phyloP scores from a whole-genome alignment of 768 basidiomycete genomes.

The Pleurotus sapidus region DNA sequence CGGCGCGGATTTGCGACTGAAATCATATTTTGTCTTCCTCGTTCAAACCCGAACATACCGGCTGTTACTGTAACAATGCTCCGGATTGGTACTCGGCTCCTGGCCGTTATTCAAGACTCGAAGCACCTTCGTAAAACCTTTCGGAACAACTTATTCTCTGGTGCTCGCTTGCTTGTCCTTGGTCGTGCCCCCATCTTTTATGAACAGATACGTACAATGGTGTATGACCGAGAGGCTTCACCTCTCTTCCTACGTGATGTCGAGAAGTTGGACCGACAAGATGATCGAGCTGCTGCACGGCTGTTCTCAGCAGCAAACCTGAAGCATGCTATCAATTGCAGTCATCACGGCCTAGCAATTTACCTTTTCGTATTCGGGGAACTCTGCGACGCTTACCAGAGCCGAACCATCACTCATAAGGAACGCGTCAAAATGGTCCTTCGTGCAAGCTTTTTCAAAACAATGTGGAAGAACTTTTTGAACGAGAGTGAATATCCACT shows the following conservation, averaged over 20 bases:
- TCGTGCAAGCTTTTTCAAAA: slow-evolving; percentile 26
- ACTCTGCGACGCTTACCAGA: slow-evolving; percentile 36
- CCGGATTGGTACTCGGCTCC: slow-evolving; percentile 9
- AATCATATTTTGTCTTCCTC: slow-evolving; percentile 1
- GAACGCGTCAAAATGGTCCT: slow-evolving; percentile 27
- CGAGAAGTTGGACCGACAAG: slow-evolving; percentile 38
- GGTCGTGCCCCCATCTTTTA: slow-evolving; percentile 20
- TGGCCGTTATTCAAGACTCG: slow-evolving; percentile 25
- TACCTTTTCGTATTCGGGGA: slow-evolving; percentile 41
- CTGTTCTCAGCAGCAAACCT: slow-evolving; percentile 33
- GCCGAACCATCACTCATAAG: slow-evolving; percentile 19
- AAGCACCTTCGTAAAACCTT: slow-evolving; percentile 28
- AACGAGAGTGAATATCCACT: slow-evolving; percentile 14
- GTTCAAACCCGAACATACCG: neutral
- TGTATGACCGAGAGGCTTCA: slow-evolving; percentile 4
- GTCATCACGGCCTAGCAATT: slow-evolving; percentile 21
- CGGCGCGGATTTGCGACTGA: neutral
- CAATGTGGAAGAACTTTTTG: slow-evolving; percentile 25
- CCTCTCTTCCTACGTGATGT: slow-evolving; percentile 28
- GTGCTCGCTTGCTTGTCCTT: slow-evolving; percentile 23
- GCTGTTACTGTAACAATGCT: slow-evolving; percentile 9
- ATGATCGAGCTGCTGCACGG: slow-evolving; percentile 38
- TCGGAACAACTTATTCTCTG: slow-evolving; percentile 27
- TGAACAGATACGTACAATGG: slow-evolving; percentile 17
- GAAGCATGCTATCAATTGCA: slow-evolving; percentile 15